These are phyloP conservation scores for Nemania bipapillata DNA, from an alignment of 2,329 filamentous ascomycete species.

Conservation along the genomic window DNA sequence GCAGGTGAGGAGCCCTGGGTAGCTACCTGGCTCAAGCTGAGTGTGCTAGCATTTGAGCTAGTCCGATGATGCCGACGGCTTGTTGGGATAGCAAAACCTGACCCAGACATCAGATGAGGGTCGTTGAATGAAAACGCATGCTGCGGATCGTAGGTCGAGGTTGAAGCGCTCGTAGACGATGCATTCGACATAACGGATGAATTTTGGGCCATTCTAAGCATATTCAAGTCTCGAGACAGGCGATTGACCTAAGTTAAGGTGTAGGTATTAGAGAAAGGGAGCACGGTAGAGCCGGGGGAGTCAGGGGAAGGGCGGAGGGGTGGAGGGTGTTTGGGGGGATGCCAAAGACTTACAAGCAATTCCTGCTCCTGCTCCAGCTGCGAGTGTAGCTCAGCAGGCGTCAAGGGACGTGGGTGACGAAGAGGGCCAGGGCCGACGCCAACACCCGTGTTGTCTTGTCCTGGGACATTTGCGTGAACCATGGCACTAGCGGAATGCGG, in stretches of 20 bases:
- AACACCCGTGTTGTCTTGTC: slow-evolving; percentile 58
- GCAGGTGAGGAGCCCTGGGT: slow-evolving; percentile 55
- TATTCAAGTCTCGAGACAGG: slow-evolving; percentile 84
- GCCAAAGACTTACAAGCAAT: slow-evolving; percentile 64
- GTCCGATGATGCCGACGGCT: slow-evolving; percentile 68
- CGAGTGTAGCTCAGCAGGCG: slow-evolving; percentile 86
- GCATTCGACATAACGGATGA: slow-evolving; percentile 73
- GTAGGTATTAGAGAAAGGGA: slow-evolving; percentile 4
- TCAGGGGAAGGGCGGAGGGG: no score
- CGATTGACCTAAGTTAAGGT: slow-evolving; percentile 78
- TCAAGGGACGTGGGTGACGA: slow-evolving; percentile 86
- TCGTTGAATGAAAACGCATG: slow-evolving; percentile 57
- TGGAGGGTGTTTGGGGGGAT: no score
- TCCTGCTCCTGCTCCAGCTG: slow-evolving; percentile 96
- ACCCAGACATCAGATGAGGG: slow-evolving; percentile 65
- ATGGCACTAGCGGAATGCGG: slow-evolving; percentile 27
- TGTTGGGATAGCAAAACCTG: slow-evolving; percentile 67
- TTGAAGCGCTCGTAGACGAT: slow-evolving; percentile 68
- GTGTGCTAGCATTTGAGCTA: slow-evolving; percentile 65
- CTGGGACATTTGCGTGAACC: slow-evolving; percentile 46
- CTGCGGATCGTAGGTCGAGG: slow-evolving; percentile 59
- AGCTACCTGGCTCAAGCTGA: slow-evolving; percentile 60
- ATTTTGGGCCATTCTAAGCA: slow-evolving; percentile 78
- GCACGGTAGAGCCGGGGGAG: no score
- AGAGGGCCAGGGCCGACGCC: slow-evolving; percentile 75